Evolutionary conservation across 768 basidiomycete species (phyloP), one percentile per base, ranked within the genome.

Genomic region (Boletus rufocinnamomeus): DNA sequence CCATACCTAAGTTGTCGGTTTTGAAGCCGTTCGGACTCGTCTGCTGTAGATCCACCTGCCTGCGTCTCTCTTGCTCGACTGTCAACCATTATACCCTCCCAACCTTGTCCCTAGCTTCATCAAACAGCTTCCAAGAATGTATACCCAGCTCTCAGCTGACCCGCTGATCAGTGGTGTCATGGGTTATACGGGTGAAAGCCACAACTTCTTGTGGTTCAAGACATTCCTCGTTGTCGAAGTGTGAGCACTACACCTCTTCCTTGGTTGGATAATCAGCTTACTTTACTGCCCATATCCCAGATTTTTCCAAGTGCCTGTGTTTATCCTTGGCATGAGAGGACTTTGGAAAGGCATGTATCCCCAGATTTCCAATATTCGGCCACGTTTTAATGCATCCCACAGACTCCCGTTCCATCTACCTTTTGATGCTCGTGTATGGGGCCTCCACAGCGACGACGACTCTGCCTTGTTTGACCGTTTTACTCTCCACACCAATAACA

Each of bases 361-460:
- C 28, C 3, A 9, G 8, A n/a, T 56, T 57, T 27, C 40, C 16
- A 10, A 17, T n/a, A 13, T 4, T 13, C 45, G 10, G 11, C n/a
- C 16, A 11, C 47, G 40, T 48, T 35, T 23, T 59, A 32, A 60
- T n/a, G 19, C 28, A 21, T 43, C 49, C 28, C 13, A n/a, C 64
- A 87, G 86, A 77, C 56, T 80, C 78, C 2, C 77, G 71, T 8
- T 70, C 72, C 16, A 80, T 87, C 46, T 89, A 88, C 66, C 74
- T 83, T 14, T 77, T 92, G 34, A 74, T 95, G 16, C 76, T 89
- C 10, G 70, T 87, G 30, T 95, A 94, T 72, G 90, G 80, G 30
- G 88, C 90, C 0, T 91, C 89, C 0, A 88, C 91, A 3, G 79
- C 83, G 0, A 94, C 91, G 0, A 93, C 92, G 1, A 87, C 88